A percentile compares a stretch with the other conserved stretches of the same genome.
Evolutionary conservation across 805 yeast genomes (phyloP).

Genomic region (Pichia phayaonensis): DNA sequence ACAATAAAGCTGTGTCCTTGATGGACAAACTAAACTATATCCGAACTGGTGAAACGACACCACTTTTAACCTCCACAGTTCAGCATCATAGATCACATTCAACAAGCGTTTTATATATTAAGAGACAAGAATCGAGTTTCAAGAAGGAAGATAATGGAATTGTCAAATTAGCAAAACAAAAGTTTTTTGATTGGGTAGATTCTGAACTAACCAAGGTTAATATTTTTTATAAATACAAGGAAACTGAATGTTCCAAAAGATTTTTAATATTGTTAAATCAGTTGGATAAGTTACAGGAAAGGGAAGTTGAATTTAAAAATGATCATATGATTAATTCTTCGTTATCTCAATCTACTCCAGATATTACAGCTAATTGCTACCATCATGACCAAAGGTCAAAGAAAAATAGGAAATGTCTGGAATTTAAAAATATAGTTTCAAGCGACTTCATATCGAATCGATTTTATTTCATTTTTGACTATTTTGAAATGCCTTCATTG

Average conservation of each 20-base stretch:
- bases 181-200: slow-evolving; percentile 62
- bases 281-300: slow-evolving; percentile 28
- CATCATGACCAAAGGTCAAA: background rate
- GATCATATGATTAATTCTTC: background rate
- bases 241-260: slow-evolving; percentile 50
- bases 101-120: slow-evolving; percentile 10
- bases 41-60: background rate
- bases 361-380: background rate
- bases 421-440: background rate
- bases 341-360: background rate
- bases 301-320: slow-evolving; percentile 34
- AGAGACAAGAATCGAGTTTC: background rate
- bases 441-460: background rate
- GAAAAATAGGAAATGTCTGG: background rate
- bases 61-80: background rate
- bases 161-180: slow-evolving; percentile 31
- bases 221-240: slow-evolving; percentile 50
- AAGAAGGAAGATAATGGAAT: slow-evolving; percentile 21
- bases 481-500: slow-evolving; percentile 34
- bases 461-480: slow-evolving; percentile 20
- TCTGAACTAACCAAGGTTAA: slow-evolving; percentile 52
- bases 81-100: slow-evolving; percentile 18
- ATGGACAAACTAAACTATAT: background rate
- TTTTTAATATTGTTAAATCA: slow-evolving; percentile 61
- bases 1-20: background rate